These are phyloP conservation scores for Tilletia horrida DNA, from an alignment of 1,284 basidiomycete species.

Conservation along the genomic window DNA sequence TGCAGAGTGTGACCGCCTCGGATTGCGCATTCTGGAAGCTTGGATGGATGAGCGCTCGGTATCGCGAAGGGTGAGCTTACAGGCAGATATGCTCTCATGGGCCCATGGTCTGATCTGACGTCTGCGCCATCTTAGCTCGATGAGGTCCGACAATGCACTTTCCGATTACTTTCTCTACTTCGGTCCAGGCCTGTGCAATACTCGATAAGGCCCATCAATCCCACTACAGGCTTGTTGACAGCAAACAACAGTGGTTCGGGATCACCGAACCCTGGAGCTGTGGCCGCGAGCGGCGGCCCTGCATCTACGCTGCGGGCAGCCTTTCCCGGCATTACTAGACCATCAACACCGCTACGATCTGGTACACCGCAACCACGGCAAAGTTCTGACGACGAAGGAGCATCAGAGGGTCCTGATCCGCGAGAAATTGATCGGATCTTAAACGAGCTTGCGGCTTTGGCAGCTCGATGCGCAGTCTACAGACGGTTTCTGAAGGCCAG, in stretches of 20 bases:
- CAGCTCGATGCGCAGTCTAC: constrained; percentile 86
- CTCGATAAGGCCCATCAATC: not conserved
- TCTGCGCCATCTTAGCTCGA: constrained; percentile 14
- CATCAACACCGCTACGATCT: constrained; percentile 1
- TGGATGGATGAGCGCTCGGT: constrained; percentile 69
- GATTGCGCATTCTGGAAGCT: constrained; percentile 70
- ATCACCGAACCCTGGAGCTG: not conserved
- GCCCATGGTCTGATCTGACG: not conserved
- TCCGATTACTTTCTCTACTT: constrained; percentile 12
- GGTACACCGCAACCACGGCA: constrained; percentile 11
- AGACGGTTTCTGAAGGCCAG: constrained; percentile 77
- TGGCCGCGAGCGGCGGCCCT: not conserved
- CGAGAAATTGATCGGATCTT: constrained; percentile 84
- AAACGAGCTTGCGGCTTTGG: constrained; percentile 81
- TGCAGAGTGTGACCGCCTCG: constrained; percentile 80
- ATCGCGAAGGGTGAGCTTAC: constrained; percentile 29
- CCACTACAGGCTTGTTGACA: not conserved
- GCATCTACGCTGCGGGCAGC: constrained; percentile 3
- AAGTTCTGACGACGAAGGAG: constrained; percentile 56
- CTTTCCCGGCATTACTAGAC: constrained; percentile 9
- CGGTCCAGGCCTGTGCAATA: constrained; percentile 13
- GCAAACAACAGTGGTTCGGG: constrained; percentile 2
- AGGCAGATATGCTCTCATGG: not conserved
- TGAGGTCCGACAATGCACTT: constrained; percentile 22
- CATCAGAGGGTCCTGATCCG: constrained; percentile 69